Base-by-base conservation (phyloP, 2,329 filamentous ascomycete genomes). In the Cladophialophora exuberans region DNA sequence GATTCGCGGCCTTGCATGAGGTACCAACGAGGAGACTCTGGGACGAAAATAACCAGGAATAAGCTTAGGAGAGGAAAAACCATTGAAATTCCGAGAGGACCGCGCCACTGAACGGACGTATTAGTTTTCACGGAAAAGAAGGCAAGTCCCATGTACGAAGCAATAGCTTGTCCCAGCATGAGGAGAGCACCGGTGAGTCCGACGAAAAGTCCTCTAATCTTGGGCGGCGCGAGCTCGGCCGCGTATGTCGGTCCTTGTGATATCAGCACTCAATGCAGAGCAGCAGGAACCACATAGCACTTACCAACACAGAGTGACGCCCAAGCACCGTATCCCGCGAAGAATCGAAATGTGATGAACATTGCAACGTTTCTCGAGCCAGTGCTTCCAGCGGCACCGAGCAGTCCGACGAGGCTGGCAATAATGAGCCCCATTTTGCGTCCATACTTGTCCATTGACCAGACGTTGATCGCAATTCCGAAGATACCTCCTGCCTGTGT, bases 371-470 rank as follows among this genome's bases (percentile, higher is more conserved):
- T 52, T n/a, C 26, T 31, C 1, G 48, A 36, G 4, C 30, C 48
- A 11, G 10, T 15, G 17, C 22, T 17, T 13, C 10, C 7, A 15
- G 28, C 20, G 18, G 10, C 26, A 2, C 48, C 48, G 6, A 52
- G 5, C 13, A 52, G 7, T 3, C 36, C 17, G 3, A 23, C 6
- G 9, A 35, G 5, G 25, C 30, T n/a, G 20, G 20, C 18, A 13
- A 13, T 39, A 11, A 52, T 44, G 7, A 44, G 18, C 9, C 48
- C 48, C 3, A 25, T 33, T 20, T 52, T 52, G 2, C 48, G 13
- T 1, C 64, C 73, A 73, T 73, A 13, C 68, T 66, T 46, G 9
- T 53, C 50, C 31, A 41, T 47, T 11, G 47, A 15, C 18, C 26
- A 47, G 2, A 20, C 30, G 6, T 11, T 26, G 3, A 23, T 23